Percentiles rank a stretch among this genome's conserved stretches.
Conservation (phyloP, 495 filamentous ascomycete genomes). For the Peziza echinospora region DNA sequence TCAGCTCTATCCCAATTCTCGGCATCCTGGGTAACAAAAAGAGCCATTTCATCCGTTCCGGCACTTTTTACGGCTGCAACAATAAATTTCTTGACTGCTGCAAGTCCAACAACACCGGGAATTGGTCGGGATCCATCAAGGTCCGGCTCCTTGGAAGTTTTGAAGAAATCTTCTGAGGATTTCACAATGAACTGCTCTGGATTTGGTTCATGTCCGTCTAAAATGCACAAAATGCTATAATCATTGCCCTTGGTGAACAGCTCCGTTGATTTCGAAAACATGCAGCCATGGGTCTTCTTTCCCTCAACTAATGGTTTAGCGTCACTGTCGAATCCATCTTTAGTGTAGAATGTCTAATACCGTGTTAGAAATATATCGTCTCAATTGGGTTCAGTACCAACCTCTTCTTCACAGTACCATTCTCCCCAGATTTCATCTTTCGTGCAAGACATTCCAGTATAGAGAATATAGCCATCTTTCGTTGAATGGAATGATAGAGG, state of each 20-base stretch:
- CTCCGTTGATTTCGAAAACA: slow-evolving; percentile 58
- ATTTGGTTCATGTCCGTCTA: slow-evolving; percentile 38
- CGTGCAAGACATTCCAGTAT: slow-evolving; percentile 47
- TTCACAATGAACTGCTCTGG: slow-evolving; percentile 42
- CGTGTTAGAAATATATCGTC: background rate
- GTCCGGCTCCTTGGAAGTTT: slow-evolving; percentile 40
- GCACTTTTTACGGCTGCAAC: slow-evolving; percentile 59
- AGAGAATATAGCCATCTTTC: slow-evolving; percentile 63
- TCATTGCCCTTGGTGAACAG: slow-evolving; percentile 41
- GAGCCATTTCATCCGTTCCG: slow-evolving; percentile 68
- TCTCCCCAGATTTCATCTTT: slow-evolving; percentile 32
- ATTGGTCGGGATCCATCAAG: slow-evolving; percentile 51
- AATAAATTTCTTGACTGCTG: slow-evolving; percentile 61
- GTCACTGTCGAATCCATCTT: slow-evolving; percentile 50
- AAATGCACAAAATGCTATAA: slow-evolving; percentile 58
- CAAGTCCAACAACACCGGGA: slow-evolving; percentile 52
- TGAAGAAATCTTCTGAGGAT: slow-evolving; percentile 60
- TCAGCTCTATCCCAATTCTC: slow-evolving; percentile 75
- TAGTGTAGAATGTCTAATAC: slow-evolving; percentile 49
- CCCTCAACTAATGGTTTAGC: slow-evolving; percentile 35
- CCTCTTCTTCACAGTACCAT: slow-evolving; percentile 21
- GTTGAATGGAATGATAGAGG: slow-evolving; percentile 54
- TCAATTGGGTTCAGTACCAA: slow-evolving; percentile 5
- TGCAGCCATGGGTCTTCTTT: slow-evolving; percentile 40
- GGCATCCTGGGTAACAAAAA: slow-evolving; percentile 62